These are phyloP conservation scores for Chaetomium cochliodes DNA, from an alignment of 495 filamentous ascomycete genomes.

Conservation along the genomic window DNA sequence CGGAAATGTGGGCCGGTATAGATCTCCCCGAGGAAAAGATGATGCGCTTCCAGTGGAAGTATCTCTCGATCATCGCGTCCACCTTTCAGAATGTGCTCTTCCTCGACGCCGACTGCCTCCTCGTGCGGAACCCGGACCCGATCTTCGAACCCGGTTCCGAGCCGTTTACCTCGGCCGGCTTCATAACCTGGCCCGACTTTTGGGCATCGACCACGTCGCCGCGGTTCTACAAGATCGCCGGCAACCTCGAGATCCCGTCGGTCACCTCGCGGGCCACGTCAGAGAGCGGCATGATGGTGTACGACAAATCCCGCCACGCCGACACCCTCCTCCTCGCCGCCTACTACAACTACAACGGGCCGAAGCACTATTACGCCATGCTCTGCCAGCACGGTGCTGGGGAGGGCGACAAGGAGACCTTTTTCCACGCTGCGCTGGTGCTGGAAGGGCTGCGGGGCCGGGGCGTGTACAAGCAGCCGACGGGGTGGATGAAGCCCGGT, in stretches of 20 bases:
- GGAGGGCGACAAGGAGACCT: conserved; percentile 66
- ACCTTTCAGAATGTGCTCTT: conserved; percentile 61
- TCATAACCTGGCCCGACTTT: conserved; percentile 65
- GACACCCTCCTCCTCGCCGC: conserved; percentile 54
- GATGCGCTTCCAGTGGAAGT: conserved; percentile 57
- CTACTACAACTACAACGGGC: conserved; percentile 65
- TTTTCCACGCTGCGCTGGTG: conserved; percentile 54
- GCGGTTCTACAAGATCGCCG: conserved; percentile 56
- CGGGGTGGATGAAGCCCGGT: not conserved
- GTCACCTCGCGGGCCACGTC: conserved; percentile 44
- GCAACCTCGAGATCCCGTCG: conserved; percentile 34
- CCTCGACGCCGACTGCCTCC: conserved; percentile 61
- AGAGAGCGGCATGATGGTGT: conserved; percentile 58
- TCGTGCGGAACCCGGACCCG: conserved; percentile 51
- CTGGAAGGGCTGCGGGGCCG: conserved; percentile 38
- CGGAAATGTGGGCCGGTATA: conserved; percentile 16
- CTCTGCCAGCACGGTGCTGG: conserved; percentile 57
- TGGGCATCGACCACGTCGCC: conserved; percentile 55
- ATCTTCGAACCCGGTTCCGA: conserved; percentile 48
- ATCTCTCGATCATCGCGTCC: conserved; percentile 60
- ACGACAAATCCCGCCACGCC: conserved; percentile 55
- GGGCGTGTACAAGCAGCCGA: conserved; percentile 9
- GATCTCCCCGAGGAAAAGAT: conserved; percentile 12
- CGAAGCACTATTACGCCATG: conserved; percentile 57
- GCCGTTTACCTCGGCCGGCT: conserved; percentile 52